These are phyloP conservation scores for Ogataea naganishii DNA, from an alignment of 805 yeast genomes.

Conservation along the genomic window DNA sequence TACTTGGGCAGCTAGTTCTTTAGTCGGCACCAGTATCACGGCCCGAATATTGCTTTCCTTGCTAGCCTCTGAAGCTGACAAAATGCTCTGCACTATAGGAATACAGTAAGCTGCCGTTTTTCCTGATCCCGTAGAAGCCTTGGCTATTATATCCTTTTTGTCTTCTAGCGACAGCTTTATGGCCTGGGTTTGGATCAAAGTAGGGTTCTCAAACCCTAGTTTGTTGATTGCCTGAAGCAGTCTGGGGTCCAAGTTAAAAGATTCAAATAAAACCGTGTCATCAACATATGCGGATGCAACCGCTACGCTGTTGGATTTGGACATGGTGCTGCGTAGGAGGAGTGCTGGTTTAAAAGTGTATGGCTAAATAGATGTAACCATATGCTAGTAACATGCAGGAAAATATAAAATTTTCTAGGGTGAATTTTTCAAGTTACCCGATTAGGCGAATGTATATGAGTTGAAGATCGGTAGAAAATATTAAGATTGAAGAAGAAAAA, in stretches of 20 bases:
- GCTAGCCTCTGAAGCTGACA: conserved; percentile 30
- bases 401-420: too few species aligned
- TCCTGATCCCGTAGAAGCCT: conserved; percentile 94
- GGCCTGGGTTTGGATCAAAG: conserved; percentile 84
- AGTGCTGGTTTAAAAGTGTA: too few species aligned
- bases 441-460: too few species aligned
- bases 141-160: conserved; percentile 85
- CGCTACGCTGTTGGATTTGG: conserved; percentile 29
- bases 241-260: conserved; percentile 75
- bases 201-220: conserved; percentile 77
- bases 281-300: conserved; percentile 67
- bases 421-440: too few species aligned
- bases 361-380: too few species aligned
- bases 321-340: too few species aligned
- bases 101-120: conserved; percentile 87
- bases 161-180: conserved; percentile 87
- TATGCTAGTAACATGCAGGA: too few species aligned
- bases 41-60: conserved; percentile 33
- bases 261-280: conserved; percentile 60
- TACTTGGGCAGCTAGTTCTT: conserved; percentile 87
- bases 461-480: too few species aligned
- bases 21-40: conserved; percentile 83
- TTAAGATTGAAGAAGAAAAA: too few species aligned
- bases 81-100: conserved; percentile 75
- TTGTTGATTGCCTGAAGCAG: conserved; percentile 75